Percentiles rank a stretch among this genome's conserved stretches.
These are phyloP conservation scores for Backusella circina DNA, from an alignment of 192 early-diverging fungal genomes.

Conservation along the genomic window DNA sequence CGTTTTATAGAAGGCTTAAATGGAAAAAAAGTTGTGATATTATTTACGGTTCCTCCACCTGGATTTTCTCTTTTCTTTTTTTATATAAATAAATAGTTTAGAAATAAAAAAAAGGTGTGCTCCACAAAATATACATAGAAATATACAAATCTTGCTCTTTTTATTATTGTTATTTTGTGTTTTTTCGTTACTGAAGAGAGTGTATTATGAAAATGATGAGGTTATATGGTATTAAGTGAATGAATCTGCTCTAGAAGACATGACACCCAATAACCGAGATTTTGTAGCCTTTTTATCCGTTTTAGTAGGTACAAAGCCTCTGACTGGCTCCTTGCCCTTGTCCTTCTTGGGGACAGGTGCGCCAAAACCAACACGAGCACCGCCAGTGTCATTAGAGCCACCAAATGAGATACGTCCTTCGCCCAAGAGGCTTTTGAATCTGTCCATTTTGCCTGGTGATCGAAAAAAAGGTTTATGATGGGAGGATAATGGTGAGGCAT, in stretches of 20 bases:
- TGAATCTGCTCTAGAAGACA: neutral
- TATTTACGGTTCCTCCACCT: neutral
- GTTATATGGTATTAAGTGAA: neutral
- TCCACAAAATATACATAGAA: neutral
- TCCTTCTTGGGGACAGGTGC: neutral
- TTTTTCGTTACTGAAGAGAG: neutral
- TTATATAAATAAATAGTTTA: neutral
- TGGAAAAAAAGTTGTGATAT: neutral
- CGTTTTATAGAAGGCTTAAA: constrained; percentile 11
- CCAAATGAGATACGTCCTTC: constrained; percentile 9
- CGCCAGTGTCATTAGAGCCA: constrained; percentile 18
- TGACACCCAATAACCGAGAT: neutral
- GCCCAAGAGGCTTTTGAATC: constrained; percentile 6
- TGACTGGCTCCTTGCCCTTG: neutral
- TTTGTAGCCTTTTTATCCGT: neutral
- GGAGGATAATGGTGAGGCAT: neutral
- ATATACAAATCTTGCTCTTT: neutral
- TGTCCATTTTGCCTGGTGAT: constrained; percentile 12
- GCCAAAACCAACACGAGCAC: constrained; percentile 8
- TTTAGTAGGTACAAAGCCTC: neutral
- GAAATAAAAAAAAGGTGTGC: neutral
- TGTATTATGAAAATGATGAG: neutral
- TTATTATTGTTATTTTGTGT: neutral
- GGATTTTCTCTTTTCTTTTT: neutral
- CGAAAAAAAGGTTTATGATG: constrained; percentile 3